Percentiles rank a stretch among this genome's conserved stretches.
Evolutionary conservation across 768 basidiomycete genomes (phyloP).

Genomic region (Suillus weaverae): DNA sequence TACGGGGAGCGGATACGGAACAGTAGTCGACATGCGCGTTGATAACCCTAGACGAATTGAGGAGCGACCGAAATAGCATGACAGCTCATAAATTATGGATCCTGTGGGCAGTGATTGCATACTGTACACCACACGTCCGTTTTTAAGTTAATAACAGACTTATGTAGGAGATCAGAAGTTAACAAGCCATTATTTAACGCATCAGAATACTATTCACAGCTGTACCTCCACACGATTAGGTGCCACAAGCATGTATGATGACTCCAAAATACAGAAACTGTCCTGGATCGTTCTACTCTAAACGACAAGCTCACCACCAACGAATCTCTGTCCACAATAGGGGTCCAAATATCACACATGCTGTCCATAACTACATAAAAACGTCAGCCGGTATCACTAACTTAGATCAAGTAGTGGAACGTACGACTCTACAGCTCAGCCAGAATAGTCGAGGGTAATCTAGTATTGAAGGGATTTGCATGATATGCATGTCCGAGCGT

Average conservation of each 20-base stretch:
- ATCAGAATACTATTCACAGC: neutral
- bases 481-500: constrained; percentile 36
- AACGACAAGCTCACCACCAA: constrained; percentile 50
- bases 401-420: constrained; percentile 30
- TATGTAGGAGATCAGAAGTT: neutral
- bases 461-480: constrained; percentile 45
- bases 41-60: neutral
- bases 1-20: constrained; percentile 53
- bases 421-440: constrained; percentile 67
- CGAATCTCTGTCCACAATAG: constrained; percentile 85
- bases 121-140: neutral
- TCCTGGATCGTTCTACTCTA: neutral
- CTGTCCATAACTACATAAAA: constrained; percentile 77
- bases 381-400: neutral
- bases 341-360: constrained; percentile 86
- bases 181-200: neutral
- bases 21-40: constrained; percentile 42
- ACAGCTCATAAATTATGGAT: neutral
- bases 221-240: neutral
- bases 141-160: neutral
- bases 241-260: neutral
- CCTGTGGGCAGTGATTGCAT: neutral
- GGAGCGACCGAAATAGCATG: neutral
- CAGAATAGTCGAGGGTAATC: constrained; percentile 70
- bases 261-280: neutral